phyloP scores from a whole-genome alignment of 805 yeast genomes.

The Lachancea thermotolerans region DNA sequence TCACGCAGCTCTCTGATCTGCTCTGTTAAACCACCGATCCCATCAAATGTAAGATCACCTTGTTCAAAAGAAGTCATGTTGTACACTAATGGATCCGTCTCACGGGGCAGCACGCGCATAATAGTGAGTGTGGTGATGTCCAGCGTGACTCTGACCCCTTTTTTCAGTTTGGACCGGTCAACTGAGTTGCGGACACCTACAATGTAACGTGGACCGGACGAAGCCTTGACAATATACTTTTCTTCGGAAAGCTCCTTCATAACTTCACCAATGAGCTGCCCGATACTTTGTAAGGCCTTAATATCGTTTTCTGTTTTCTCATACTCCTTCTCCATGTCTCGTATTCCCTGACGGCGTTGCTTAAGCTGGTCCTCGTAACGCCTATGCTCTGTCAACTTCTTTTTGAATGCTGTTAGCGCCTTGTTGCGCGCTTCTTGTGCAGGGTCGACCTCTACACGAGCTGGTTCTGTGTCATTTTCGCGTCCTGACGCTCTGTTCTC shows the following conservation, averaged over 20 bases:
- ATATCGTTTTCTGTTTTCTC: slow-evolving; percentile 95
- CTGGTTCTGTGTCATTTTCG: slow-evolving; percentile 28
- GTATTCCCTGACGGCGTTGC: slow-evolving; percentile 72
- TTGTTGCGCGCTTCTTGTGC: slow-evolving; percentile 54
- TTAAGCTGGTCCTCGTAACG: slow-evolving; percentile 90
- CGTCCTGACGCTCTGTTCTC: slow-evolving; percentile 13
- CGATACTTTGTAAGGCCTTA: slow-evolving; percentile 93
- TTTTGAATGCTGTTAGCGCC: slow-evolving; percentile 73
- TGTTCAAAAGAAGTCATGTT: slow-evolving; percentile 98
- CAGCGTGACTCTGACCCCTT: slow-evolving; percentile 92
- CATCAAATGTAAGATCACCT: slow-evolving; percentile 91
- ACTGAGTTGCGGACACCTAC: slow-evolving; percentile 96
- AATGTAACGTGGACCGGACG: slow-evolving; percentile 94
- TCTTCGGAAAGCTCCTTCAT: slow-evolving; percentile 93
- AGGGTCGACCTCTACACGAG: slow-evolving; percentile 35
- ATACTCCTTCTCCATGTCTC: slow-evolving; percentile 74
- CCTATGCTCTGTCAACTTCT: slow-evolving; percentile 84
- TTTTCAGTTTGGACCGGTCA: slow-evolving; percentile 72
- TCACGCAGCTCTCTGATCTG: slow-evolving; percentile 95
- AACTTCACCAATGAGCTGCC: slow-evolving; percentile 95
- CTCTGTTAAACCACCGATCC: slow-evolving; percentile 93
- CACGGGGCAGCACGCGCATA: slow-evolving; percentile 95
- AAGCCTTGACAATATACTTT: slow-evolving; percentile 90
- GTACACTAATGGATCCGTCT: slow-evolving; percentile 95
- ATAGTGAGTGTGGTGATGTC: slow-evolving; percentile 97